Evolutionary conservation across 768 basidiomycete genomes (phyloP).

Genomic region (Lactifluus rugatus): DNA sequence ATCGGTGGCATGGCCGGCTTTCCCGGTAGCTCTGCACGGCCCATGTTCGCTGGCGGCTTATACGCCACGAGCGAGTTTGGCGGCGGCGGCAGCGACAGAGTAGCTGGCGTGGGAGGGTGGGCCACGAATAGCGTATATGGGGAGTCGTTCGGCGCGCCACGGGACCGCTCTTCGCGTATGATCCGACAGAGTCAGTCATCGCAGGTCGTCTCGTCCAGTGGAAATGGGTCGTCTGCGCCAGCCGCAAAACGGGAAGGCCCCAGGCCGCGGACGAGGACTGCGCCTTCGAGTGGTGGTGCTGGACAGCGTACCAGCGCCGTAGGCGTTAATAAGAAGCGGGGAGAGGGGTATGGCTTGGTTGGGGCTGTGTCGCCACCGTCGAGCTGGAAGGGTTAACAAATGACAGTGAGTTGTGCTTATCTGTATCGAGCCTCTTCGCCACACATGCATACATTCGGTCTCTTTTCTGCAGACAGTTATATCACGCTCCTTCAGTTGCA

Average conservation of each 20-base stretch:
- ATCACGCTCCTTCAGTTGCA: background rate
- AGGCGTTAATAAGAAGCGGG: slow-evolving; percentile 5
- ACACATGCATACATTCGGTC: background rate
- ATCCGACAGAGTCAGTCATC: slow-evolving; percentile 5
- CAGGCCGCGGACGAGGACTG: slow-evolving; percentile 26
- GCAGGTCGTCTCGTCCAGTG: slow-evolving; percentile 4
- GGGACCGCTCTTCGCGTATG: slow-evolving; percentile 23
- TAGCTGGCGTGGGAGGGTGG: slow-evolving; percentile 24
- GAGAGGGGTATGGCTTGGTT: slow-evolving; percentile 15
- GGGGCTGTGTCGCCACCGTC: slow-evolving; percentile 26
- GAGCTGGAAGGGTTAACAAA: slow-evolving; percentile 26
- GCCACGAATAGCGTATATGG: slow-evolving; percentile 63
- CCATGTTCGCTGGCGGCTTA: slow-evolving; percentile 61
- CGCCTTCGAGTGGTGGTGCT: slow-evolving; percentile 22
- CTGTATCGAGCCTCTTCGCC: background rate
- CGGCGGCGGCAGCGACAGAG: slow-evolving; percentile 27
- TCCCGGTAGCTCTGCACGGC: slow-evolving; percentile 34
- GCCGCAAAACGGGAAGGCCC: slow-evolving; percentile 13
- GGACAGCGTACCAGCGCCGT: background rate
- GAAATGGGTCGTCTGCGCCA: slow-evolving; percentile 12
- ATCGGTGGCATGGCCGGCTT: slow-evolving; percentile 37
- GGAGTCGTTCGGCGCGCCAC: slow-evolving; percentile 30
- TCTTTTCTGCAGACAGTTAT: background rate
- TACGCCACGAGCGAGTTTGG: slow-evolving; percentile 39
- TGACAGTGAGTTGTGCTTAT: background rate